Conservation (phyloP, 1,139 yeast species). For the Pneumocystis jirovecii region DNA sequence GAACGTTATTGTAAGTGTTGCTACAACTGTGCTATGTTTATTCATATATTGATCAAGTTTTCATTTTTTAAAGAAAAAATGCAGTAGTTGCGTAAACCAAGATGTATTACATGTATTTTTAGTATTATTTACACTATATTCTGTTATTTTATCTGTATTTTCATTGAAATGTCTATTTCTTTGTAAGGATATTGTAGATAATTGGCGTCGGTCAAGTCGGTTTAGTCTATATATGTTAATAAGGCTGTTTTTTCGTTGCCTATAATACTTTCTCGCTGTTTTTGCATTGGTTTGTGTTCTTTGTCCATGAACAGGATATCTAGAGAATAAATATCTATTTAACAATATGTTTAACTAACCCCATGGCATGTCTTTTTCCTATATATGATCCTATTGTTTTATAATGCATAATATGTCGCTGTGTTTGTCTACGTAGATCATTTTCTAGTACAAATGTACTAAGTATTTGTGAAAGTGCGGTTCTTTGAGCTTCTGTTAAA, state of each 20-base stretch:
- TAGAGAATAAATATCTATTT: not conserved
- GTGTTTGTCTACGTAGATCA: constrained; percentile 62
- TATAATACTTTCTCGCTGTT: not conserved
- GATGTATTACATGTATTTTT: not conserved
- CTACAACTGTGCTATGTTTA: too few species aligned
- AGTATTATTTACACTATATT: not conserved
- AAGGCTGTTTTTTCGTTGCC: not conserved
- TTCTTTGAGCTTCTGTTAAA: constrained; percentile 70
- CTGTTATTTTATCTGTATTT: not conserved
- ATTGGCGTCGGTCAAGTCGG: not conserved
- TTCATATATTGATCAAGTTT: too few species aligned
- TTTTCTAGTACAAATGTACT: constrained; percentile 75
- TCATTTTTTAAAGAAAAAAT: not conserved
- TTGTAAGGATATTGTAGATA: not conserved
- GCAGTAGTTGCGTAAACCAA: not conserved
- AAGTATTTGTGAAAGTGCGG: constrained; percentile 75
- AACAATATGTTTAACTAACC: constrained; percentile 21
- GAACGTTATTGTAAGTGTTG: too few species aligned
- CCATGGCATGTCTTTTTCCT: constrained; percentile 80
- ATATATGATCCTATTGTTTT: constrained; percentile 70
- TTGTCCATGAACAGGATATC: constrained; percentile 1
- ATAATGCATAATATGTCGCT: constrained; percentile 67
- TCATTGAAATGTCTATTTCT: not conserved
- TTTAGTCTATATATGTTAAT: not conserved
- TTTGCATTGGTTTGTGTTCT: not conserved